Evolutionary conservation across 2,329 filamentous ascomycete genomes (phyloP), one percentile per base, ranked within the genome.

Genomic region (Neonectria sp.): DNA sequence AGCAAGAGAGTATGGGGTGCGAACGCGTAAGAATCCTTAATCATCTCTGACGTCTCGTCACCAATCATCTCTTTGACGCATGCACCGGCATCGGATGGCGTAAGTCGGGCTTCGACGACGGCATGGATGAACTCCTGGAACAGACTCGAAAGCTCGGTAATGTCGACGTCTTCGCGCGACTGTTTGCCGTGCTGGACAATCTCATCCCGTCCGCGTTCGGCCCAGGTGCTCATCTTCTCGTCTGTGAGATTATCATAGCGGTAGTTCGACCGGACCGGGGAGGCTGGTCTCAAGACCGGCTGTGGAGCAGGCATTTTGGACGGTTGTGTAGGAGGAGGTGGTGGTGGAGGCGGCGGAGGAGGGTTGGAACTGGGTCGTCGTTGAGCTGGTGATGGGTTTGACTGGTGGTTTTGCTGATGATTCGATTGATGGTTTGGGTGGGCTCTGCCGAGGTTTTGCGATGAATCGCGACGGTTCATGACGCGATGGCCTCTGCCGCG

Each of bases 121-220:
- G 93, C 90, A 68, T 92, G 90, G 40, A 96, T 88, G 43, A 98
- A 88, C 79, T 99, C 96, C 82, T 97, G 94, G 73, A 95, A 94
- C 25, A 97, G 84, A 15, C 88, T 88, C 33, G 91, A 90, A 43
- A 97, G 83, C 64, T 90, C 89, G 52, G 91, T 85, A 8, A 88
- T 83, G 76, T 97, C 91, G 71, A 93, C 89, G 71, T 92, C 88
- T 40, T 88, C 83, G 73, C 90, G 88, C 55, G 92, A 91, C 72
- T 90, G 85, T 49, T 87, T 79, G 27, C 91, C 92, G 73, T 89
- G 86, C 25, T 90, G 86, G 24, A 95, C 81, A 13, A 97, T 83
- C 29, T 89, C 88, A 68, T 91, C 86, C 63, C 90, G 91, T 33
- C 93, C 93, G 52, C 83, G 85, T 37, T 87, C 84, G 45, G 85